These are phyloP conservation scores for Pythium aristosporum DNA, from an alignment of 352 stramenopile genomes.

Conservation along the genomic window DNA sequence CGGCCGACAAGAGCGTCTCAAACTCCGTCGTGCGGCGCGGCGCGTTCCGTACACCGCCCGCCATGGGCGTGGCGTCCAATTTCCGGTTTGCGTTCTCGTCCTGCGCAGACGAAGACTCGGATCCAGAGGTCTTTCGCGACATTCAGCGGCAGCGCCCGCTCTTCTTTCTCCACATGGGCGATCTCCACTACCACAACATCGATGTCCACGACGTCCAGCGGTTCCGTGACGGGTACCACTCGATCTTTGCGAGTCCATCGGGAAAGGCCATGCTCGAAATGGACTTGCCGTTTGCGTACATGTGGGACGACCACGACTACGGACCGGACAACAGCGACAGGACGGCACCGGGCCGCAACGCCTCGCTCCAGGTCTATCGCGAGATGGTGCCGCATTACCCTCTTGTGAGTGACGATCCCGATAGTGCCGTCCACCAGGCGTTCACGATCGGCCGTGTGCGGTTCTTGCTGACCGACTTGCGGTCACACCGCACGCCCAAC, in stretches of 20 bases:
- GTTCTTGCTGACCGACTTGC: constrained; percentile 82
- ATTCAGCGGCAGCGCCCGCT: constrained; percentile 67
- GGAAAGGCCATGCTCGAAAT: constrained; percentile 77
- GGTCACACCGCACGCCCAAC: constrained; percentile 75
- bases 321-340: constrained; percentile 88
- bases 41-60: constrained; percentile 47
- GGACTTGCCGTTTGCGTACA: constrained; percentile 85
- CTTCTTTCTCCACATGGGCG: constrained; percentile 88
- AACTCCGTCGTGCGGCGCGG: constrained; percentile 36
- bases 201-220: constrained; percentile 52
- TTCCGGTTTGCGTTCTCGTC: constrained; percentile 81
- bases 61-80: constrained; percentile 45
- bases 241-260: constrained; percentile 67
- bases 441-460: constrained; percentile 86
- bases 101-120: constrained; percentile 77
- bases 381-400: constrained; percentile 83
- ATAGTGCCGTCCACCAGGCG: constrained; percentile 62
- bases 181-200: constrained; percentile 88
- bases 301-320: constrained; percentile 92
- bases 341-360: constrained; percentile 63
- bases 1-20: constrained; percentile 23
- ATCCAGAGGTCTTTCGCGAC: constrained; percentile 53
- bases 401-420: constrained; percentile 30
- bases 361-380: constrained; percentile 74
- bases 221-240: constrained; percentile 68